These are phyloP conservation scores for Stagonosporopsis chrysanthemi DNA, from an alignment of 2,329 filamentous ascomycete species.

Conservation along the genomic window DNA sequence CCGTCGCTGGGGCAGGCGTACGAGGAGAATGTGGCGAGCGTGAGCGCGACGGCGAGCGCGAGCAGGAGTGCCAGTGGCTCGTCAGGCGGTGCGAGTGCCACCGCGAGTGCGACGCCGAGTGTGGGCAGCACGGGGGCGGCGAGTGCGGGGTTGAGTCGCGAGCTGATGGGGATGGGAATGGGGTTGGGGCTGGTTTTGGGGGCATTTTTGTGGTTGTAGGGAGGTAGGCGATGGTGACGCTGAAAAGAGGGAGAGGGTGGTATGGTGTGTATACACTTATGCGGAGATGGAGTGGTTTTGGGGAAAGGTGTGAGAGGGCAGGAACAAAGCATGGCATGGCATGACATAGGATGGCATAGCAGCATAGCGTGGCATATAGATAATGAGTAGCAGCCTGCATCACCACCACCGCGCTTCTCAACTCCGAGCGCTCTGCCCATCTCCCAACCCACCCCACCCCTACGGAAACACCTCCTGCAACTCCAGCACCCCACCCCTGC, in stretches of 20 bases:
- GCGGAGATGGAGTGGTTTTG: not conserved
- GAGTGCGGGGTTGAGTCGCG: conserved; percentile 26
- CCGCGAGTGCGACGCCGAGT: not conserved
- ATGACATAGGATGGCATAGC: not conserved
- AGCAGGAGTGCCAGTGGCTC: conserved; percentile 6
- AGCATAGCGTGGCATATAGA: not conserved
- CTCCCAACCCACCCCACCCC: no score
- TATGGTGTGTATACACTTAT: not conserved
- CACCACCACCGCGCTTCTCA: no score
- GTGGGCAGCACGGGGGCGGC: conserved; percentile 28
- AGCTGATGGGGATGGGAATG: conserved; percentile 30
- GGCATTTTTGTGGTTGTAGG: conserved; percentile 31
- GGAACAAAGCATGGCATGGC: not conserved
- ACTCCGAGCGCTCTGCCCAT: no score
- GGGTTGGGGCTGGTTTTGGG: conserved; percentile 31
- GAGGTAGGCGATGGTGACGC: not conserved
- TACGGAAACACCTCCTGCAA: conserved; percentile 7
- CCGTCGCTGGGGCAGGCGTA: conserved; percentile 68
- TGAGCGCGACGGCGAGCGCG: conserved; percentile 12
- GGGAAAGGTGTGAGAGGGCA: not conserved
- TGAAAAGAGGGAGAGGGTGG: no score
- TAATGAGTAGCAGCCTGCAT: no score
- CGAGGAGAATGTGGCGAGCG: conserved; percentile 19
- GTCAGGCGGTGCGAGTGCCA: conserved; percentile 9
- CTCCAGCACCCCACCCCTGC: not conserved